Base-by-base conservation (phyloP, 768 basidiomycete genomes). In the Suillus clintonianus region DNA sequence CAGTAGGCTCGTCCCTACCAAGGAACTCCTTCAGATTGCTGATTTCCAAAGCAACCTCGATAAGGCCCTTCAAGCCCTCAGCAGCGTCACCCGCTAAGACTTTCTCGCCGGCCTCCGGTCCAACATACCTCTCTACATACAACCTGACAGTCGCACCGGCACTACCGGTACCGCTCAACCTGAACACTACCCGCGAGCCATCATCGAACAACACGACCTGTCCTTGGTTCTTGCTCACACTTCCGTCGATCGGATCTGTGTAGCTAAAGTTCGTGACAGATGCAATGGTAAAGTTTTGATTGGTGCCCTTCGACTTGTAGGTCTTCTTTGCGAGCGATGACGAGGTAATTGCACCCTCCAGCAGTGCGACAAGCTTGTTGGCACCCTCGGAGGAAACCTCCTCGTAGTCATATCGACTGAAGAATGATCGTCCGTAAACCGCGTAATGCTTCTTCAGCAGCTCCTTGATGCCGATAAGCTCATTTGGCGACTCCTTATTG, bases 321-420 rank as follows among this genome's bases (percentile, higher is more conserved):
- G 79, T 79, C 34, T 87, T 87, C 70, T 88, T 84, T 71, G 85
- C 82, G 70, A 98, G 89, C 55, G 87, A 88, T 1, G 85, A 80
- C 7, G 84, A 80, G 64, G 85, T 80, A 76, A 97, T 87, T 42
- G 87, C 85, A 11, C 82, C 77, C 75, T 95, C 87, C 73, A 99
- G 79, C 72, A 88, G 82, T 39, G 83, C 84, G 71, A 99, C 94
- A 67, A 99, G 82, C 65, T 88, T 87, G 71, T 92, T 86, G 51
- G 97, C 97, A 37, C 92, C 94, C 42, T 91, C 92, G 0, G 95
- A 94, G 2, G 93, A 84, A 53, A 97, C 94, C 76, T 99, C 97
- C 75, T 99, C 97, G 81, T 99, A 99, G 79, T 99, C 97, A 78
- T 99, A 99, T 65, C 96, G 91, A 70, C 92, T 96, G 85, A 99